phyloP scores from a whole-genome alignment of 2,329 filamentous ascomycete genomes.

The Ceratocystis albifundus region DNA sequence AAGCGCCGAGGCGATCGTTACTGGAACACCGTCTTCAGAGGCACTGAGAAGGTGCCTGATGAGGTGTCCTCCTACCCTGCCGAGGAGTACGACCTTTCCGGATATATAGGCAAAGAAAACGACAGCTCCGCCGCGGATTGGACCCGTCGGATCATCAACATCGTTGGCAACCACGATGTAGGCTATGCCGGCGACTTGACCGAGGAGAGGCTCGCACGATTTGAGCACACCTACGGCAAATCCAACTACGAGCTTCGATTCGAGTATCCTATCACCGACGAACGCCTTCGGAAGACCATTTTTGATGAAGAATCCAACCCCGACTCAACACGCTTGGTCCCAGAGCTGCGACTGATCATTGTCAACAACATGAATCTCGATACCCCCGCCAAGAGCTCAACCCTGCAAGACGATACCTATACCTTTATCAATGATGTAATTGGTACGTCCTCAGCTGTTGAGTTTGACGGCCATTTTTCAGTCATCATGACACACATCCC shows the following conservation, averaged over 20 bases:
- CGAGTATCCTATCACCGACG: constrained; percentile 41
- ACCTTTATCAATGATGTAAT: constrained; percentile 62
- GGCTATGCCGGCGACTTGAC: constrained; percentile 91
- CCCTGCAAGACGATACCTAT: constrained; percentile 67
- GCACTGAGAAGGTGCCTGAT: constrained; percentile 51
- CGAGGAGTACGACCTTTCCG: constrained; percentile 40
- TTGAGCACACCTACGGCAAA: constrained; percentile 74
- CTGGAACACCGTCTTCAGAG: constrained; percentile 70
- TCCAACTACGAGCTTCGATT: constrained; percentile 84
- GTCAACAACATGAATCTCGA: constrained; percentile 94
- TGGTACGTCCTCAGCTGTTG: constrained; percentile 48
- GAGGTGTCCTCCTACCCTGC: constrained; percentile 40
- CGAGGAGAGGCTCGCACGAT: constrained; percentile 60
- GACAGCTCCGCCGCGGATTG: constrained; percentile 39
- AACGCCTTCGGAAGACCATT: constrained; percentile 33
- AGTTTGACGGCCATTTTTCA: constrained; percentile 57
- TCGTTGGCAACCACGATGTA: constrained; percentile 91
- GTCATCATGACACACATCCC: constrained; percentile 87
- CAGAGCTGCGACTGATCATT: constrained; percentile 69
- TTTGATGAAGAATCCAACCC: constrained; percentile 36
- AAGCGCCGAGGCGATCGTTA: constrained; percentile 57
- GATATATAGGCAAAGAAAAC: constrained; percentile 35
- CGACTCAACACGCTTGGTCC: constrained; percentile 39
- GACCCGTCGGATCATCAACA: constrained; percentile 70
- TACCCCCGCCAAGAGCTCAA: constrained; percentile 55